phyloP scores from a whole-genome alignment of 1,284 basidiomycete genomes.

The Pseudozyma hubeiensis region DNA sequence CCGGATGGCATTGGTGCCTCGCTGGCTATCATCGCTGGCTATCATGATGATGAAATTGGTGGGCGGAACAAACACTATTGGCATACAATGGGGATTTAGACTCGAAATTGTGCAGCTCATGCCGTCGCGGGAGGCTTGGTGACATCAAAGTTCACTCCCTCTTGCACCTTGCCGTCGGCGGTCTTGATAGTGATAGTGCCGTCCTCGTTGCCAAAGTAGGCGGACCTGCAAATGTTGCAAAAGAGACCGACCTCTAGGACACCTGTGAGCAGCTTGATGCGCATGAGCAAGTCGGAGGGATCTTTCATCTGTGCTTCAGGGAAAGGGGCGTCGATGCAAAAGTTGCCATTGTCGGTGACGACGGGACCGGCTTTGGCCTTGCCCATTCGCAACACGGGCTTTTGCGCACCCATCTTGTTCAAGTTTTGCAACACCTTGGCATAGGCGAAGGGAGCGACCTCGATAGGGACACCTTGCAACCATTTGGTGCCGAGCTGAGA shows the following conservation, averaged over 20 bases:
- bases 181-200: constrained; percentile 60
- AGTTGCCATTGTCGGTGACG: constrained; percentile 83
- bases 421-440: constrained; percentile 74
- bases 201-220: constrained; percentile 88
- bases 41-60: background rate
- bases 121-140: constrained; percentile 27
- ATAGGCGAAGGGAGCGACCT: constrained; percentile 96
- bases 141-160: constrained; percentile 47
- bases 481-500: constrained; percentile 84
- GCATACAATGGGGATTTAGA: no score
- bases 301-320: constrained; percentile 58
- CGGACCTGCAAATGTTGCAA: constrained; percentile 88
- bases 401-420: constrained; percentile 56
- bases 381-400: constrained; percentile 62
- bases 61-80: no score
- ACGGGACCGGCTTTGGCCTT: constrained; percentile 85
- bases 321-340: constrained; percentile 66
- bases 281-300: constrained; percentile 52
- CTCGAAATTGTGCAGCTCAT: constrained; percentile 3
- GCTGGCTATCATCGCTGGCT: no score
- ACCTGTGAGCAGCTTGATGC: constrained; percentile 75
- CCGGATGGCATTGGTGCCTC: no score
- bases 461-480: constrained; percentile 89
- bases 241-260: constrained; percentile 98
- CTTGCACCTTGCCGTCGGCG: constrained; percentile 55